Percentiles rank a stretch among this genome's conserved stretches.
Evolutionary conservation across 305 asterid genomes (phyloP).

Genomic region (Fraxinus greggii): DNA sequence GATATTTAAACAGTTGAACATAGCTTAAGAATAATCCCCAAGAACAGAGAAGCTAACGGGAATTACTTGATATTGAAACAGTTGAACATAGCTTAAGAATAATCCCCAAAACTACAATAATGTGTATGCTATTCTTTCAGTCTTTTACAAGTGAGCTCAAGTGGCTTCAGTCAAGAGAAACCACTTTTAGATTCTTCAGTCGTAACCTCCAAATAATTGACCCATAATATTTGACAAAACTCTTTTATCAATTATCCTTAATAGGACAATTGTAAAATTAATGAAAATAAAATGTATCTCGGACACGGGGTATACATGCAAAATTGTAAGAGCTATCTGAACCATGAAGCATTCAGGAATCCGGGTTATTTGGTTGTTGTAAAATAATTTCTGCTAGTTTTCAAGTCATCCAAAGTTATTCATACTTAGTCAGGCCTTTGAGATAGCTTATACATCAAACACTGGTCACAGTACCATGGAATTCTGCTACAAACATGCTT

Average conservation of each 20-base stretch:
- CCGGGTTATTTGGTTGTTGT: neutral
- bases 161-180: neutral
- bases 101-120: constrained; percentile 17
- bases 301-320: neutral
- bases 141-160: constrained; percentile 9
- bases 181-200: neutral
- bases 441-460: neutral
- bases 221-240: neutral
- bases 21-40: constrained; percentile 14
- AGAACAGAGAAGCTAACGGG: constrained; percentile 11
- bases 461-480: neutral
- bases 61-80: neutral
- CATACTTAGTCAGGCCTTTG: constrained; percentile 10
- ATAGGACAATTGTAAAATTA: neutral
- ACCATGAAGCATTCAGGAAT: neutral
- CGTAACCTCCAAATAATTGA: constrained; percentile 3
- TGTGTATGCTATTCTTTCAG: neutral
- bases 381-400: constrained; percentile 11
- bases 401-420: constrained; percentile 11
- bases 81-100: constrained; percentile 12
- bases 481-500: neutral
- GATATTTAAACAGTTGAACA: neutral
- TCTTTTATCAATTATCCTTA: neutral
- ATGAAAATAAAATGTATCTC: neutral
- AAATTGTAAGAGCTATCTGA: neutral